A percentile compares a stretch with the other conserved stretches of the same genome.
Evolutionary conservation across 495 filamentous ascomycete species (phyloP).

Genomic region (Lasiosphaeria ovina): DNA sequence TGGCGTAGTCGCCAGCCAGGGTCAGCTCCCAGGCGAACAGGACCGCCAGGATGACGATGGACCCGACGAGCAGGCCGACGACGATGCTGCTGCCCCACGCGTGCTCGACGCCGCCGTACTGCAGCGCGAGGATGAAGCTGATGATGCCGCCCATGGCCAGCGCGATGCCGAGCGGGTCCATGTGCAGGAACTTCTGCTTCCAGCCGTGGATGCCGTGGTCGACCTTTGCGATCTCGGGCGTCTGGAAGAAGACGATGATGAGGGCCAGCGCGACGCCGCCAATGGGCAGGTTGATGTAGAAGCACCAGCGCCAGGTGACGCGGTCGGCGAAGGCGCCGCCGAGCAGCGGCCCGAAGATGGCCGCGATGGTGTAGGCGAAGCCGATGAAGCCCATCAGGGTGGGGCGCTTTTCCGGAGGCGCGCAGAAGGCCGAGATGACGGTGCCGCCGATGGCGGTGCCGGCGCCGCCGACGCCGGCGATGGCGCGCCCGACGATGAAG

Average conservation of each 20-base stretch:
- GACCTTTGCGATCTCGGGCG: slow-evolving; percentile 6
- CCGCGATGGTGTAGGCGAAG: slow-evolving; percentile 39
- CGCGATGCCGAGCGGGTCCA: slow-evolving; percentile 30
- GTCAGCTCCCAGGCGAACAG: slow-evolving; percentile 34
- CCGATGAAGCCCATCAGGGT: slow-evolving; percentile 44
- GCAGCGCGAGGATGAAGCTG: slow-evolving; percentile 44
- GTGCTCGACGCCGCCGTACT: slow-evolving; percentile 49
- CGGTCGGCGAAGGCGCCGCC: slow-evolving; percentile 19
- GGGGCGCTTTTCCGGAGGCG: slow-evolving; percentile 42
- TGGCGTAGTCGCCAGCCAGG: slow-evolving; percentile 34
- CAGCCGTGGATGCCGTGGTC: background rate
- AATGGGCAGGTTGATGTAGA: slow-evolving; percentile 69
- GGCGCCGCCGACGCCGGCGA: slow-evolving; percentile 49
- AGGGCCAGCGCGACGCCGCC: slow-evolving; percentile 58
- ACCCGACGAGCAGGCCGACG: slow-evolving; percentile 49
- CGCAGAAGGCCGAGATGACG: slow-evolving; percentile 40
- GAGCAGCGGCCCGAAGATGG: slow-evolving; percentile 26
- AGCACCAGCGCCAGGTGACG: slow-evolving; percentile 63
- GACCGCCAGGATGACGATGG: slow-evolving; percentile 26
- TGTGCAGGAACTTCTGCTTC: slow-evolving; percentile 33
- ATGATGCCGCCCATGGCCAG: slow-evolving; percentile 46
- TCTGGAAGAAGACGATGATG: slow-evolving; percentile 47
- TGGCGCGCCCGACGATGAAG: slow-evolving; percentile 54
- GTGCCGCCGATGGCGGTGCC: slow-evolving; percentile 32
- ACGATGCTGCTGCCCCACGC: slow-evolving; percentile 43